phyloP scores from a whole-genome alignment of 1,284 basidiomycete genomes.

The Phaffia rhodozyma region DNA sequence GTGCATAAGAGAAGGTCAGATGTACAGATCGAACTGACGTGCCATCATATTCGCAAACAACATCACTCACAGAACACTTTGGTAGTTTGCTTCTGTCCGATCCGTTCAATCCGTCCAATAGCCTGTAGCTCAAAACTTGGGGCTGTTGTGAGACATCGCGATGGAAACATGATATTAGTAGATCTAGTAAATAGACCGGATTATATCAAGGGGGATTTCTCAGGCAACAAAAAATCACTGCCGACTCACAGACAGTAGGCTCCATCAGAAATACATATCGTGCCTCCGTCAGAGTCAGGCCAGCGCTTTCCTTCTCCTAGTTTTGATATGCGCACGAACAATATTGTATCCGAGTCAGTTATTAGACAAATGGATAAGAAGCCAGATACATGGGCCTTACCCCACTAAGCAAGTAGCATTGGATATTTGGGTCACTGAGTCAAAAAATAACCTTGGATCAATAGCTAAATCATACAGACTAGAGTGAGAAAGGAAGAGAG shows the following conservation, averaged over 20 bases:
- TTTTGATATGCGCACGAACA: too few relatives aligned
- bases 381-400: background rate
- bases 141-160: background rate
- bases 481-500: too few relatives aligned
- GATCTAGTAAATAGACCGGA: too few relatives aligned
- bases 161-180: too few relatives aligned
- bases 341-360: background rate
- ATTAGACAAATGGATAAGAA: background rate
- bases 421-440: background rate
- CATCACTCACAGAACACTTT: conserved; percentile 2
- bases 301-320: background rate
- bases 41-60: background rate
- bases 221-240: background rate
- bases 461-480: too few relatives aligned
- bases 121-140: conserved; percentile 15
- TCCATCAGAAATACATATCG: conserved; percentile 11
- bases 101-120: conserved; percentile 15
- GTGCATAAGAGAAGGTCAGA: background rate
- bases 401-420: conserved; percentile 9
- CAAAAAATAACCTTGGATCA: too few relatives aligned
- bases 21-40: background rate
- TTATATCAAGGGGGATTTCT: background rate
- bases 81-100: conserved; percentile 9
- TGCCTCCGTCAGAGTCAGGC: conserved; percentile 11
- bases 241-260: too few relatives aligned